A percentile compares a stretch with the other conserved stretches of the same genome.
Conservation (phyloP, 345 rosid species). For the Hibiscus syriacus region DNA sequence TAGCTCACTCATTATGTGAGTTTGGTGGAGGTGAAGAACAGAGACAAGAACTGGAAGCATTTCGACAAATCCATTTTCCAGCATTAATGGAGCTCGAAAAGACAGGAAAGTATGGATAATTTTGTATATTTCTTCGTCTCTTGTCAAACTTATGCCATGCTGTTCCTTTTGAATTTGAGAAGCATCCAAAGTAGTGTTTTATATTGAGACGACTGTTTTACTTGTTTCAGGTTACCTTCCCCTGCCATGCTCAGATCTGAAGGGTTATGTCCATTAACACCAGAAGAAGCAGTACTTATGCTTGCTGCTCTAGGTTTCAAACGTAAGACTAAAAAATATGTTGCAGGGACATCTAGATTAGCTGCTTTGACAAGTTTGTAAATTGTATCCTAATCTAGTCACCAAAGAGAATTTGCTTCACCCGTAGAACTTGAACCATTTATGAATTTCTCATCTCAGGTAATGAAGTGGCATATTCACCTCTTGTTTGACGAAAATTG, state of each 20-base stretch:
- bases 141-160: background rate
- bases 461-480: slow-evolving; percentile 11
- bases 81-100: slow-evolving; percentile 54
- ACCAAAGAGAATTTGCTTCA: slow-evolving; percentile 90
- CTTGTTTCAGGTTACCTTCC: slow-evolving; percentile 64
- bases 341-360: slow-evolving; percentile 78
- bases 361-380: slow-evolving; percentile 64
- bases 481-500: background rate
- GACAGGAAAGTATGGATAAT: slow-evolving; percentile 40
- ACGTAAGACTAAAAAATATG: slow-evolving; percentile 62
- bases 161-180: background rate
- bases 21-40: slow-evolving; percentile 89
- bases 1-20: slow-evolving; percentile 93
- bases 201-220: slow-evolving; percentile 48
- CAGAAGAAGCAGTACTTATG: slow-evolving; percentile 93
- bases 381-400: slow-evolving; percentile 80
- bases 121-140: background rate
- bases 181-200: slow-evolving; percentile 7
- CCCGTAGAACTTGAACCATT: slow-evolving; percentile 71
- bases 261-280: slow-evolving; percentile 88
- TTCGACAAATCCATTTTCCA: slow-evolving; percentile 82
- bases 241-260: slow-evolving; percentile 62
- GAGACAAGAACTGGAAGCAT: slow-evolving; percentile 63
- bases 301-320: slow-evolving; percentile 92
- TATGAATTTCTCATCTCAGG: slow-evolving; percentile 87